These are phyloP conservation scores for Monascus ruber DNA, from an alignment of 2,329 filamentous ascomycete genomes.

Conservation along the genomic window DNA sequence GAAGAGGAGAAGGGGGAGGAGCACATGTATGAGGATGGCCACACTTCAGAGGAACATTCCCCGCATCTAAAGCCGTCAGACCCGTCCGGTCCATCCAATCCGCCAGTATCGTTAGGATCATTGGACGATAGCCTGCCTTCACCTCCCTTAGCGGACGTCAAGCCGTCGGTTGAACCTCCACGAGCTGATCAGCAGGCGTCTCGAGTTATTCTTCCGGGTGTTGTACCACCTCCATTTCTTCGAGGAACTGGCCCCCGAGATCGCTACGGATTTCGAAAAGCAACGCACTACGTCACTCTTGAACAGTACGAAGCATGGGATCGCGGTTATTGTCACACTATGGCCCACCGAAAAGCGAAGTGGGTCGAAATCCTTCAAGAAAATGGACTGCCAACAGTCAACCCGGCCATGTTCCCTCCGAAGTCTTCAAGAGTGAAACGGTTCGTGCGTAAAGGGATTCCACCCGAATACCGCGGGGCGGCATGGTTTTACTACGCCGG, in stretches of 20 bases:
- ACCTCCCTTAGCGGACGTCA: constrained; percentile 5
- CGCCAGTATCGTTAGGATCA: constrained; percentile 1
- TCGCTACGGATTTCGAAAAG: constrained; percentile 85
- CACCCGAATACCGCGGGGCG: constrained; percentile 84
- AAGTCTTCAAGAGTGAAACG: constrained; percentile 75
- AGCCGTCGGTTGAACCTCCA: neutral
- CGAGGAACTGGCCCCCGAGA: constrained; percentile 45
- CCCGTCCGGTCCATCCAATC: constrained; percentile 6
- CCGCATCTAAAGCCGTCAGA: constrained; percentile 1
- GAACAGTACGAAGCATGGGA: constrained; percentile 79
- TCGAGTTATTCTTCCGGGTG: constrained; percentile 22
- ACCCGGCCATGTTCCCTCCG: constrained; percentile 67
- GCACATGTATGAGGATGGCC: constrained; percentile 15
- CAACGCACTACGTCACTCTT: constrained; percentile 63
- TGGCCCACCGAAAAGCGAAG: constrained; percentile 64
- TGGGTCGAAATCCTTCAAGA: constrained; percentile 72
- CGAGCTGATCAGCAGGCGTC: constrained; percentile 4
- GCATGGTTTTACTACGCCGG: constrained; percentile 97
- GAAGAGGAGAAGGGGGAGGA: constrained; percentile 7
- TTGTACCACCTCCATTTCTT: constrained; percentile 26
- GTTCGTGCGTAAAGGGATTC: constrained; percentile 86
- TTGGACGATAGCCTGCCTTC: constrained; percentile 7
- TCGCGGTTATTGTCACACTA: constrained; percentile 59
- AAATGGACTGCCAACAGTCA: constrained; percentile 57
- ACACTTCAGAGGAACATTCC: constrained; percentile 9